These are phyloP conservation scores for Epichloe hybrida DNA, from an alignment of 2,329 filamentous ascomycete genomes.

Conservation along the genomic window DNA sequence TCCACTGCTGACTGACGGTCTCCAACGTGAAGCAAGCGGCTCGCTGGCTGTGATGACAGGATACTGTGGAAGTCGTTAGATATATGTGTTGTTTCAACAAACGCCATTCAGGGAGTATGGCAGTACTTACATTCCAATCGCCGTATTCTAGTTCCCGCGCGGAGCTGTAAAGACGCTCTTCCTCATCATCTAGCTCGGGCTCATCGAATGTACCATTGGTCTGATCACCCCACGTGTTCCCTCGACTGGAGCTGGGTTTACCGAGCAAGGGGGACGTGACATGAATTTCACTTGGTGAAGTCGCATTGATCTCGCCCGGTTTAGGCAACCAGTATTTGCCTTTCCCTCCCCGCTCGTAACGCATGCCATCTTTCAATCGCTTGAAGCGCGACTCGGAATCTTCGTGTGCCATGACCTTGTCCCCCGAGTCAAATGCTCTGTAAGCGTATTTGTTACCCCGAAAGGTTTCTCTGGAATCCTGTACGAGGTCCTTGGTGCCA, in stretches of 20 bases:
- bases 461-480: slow-evolving; percentile 93
- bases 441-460: slow-evolving; percentile 85
- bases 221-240: slow-evolving; percentile 14
- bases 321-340: slow-evolving; percentile 98
- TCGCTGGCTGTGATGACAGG: slow-evolving; percentile 77
- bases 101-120: neutral
- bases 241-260: slow-evolving; percentile 26
- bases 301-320: slow-evolving; percentile 47
- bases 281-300: slow-evolving; percentile 34
- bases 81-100: neutral
- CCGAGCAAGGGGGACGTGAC: slow-evolving; percentile 27
- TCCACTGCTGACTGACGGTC: slow-evolving; percentile 19
- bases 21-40: slow-evolving; percentile 55
- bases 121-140: slow-evolving; percentile 76
- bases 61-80: slow-evolving; percentile 45
- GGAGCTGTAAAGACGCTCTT: slow-evolving; percentile 57
- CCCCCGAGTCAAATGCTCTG: slow-evolving; percentile 81
- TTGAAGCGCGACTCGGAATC: slow-evolving; percentile 76
- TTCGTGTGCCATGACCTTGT: slow-evolving; percentile 91
- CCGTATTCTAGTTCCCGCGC: slow-evolving; percentile 65
- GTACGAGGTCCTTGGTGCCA: slow-evolving; percentile 74
- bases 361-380: slow-evolving; percentile 85
- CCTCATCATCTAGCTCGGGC: slow-evolving; percentile 48
- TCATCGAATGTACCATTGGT: slow-evolving; percentile 35
- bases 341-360: slow-evolving; percentile 88